These are phyloP conservation scores for Chrysoporthe puriensis DNA, from an alignment of 2,329 filamentous ascomycete species.

Conservation along the genomic window DNA sequence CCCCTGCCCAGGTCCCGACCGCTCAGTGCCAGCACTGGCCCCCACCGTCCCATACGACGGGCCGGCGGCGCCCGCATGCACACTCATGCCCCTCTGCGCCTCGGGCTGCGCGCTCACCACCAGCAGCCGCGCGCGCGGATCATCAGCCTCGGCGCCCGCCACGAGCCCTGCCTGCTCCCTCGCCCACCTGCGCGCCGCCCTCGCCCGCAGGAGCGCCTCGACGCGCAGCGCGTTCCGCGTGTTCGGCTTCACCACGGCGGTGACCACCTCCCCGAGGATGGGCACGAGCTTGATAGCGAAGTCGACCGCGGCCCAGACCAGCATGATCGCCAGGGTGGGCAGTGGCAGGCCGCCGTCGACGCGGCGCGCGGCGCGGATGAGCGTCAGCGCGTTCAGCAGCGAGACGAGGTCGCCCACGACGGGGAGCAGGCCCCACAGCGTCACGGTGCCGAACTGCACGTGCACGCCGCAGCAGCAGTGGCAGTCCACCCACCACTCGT, in stretches of 20 bases:
- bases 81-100: conserved; percentile 18
- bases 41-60: conserved; percentile 22
- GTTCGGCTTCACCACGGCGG: conserved; percentile 26
- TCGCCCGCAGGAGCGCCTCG: conserved; percentile 19
- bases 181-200: conserved; percentile 5
- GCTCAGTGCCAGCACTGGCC: not conserved
- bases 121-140: conserved; percentile 18
- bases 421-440: conserved; percentile 25
- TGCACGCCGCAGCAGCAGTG: conserved; percentile 28
- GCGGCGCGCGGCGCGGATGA: conserved; percentile 22
- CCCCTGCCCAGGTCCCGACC: not conserved
- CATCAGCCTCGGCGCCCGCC: not conserved
- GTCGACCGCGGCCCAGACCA: conserved; percentile 25
- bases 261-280: conserved; percentile 24
- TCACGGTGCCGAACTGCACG: conserved; percentile 27
- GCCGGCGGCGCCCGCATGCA: not conserved
- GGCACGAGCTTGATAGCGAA: conserved; percentile 27
- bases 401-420: conserved; percentile 26
- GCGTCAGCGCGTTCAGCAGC: conserved; percentile 25
- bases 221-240: conserved; percentile 25
- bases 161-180: not conserved
- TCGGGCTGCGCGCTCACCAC: conserved; percentile 22
- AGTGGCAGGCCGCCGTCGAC: conserved; percentile 25
- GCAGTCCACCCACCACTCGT: conserved; percentile 29
- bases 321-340: conserved; percentile 15